phyloP scores from a whole-genome alignment of 331 rosid genomes.

The Arachis monticola region DNA sequence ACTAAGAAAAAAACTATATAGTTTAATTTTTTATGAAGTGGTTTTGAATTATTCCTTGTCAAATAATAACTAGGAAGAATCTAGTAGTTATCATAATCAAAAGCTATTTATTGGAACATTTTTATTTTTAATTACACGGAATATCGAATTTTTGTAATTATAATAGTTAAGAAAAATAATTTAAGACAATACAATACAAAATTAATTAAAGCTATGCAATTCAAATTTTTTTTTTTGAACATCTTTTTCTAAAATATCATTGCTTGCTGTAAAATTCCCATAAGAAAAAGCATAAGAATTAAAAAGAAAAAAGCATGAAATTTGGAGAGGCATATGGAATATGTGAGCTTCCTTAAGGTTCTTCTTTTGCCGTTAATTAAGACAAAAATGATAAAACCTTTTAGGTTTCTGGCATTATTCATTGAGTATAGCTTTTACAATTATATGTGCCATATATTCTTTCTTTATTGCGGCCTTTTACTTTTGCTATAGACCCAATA shows the following conservation, averaged over 20 bases:
- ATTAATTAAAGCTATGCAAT: no score
- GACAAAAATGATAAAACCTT: background rate
- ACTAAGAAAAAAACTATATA: slow-evolving; percentile 43
- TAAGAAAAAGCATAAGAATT: no score
- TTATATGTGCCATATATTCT: background rate
- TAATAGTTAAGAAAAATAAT: background rate
- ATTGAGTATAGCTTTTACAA: background rate
- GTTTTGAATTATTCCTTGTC: slow-evolving; percentile 17
- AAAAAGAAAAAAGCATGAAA: background rate
- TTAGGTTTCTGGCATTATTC: background rate
- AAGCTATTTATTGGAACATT: slow-evolving; percentile 18
- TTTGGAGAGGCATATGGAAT: background rate
- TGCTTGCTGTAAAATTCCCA: background rate
- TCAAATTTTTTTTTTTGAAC: background rate
- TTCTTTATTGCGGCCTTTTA: slow-evolving; percentile 10
- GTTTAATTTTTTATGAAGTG: slow-evolving; percentile 8
- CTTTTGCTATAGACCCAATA: background rate
- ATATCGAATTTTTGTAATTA: background rate
- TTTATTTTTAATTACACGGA: background rate
- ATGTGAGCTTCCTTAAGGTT: slow-evolving; percentile 12
- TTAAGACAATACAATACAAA: background rate
- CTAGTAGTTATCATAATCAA: slow-evolving; percentile 4
- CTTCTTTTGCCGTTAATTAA: background rate
- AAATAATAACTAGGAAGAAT: slow-evolving; percentile 4
- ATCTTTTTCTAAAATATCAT: background rate